These are phyloP conservation scores for Sugiyamaella xylanicola DNA, from an alignment of 1,139 yeast genomes.

Conservation along the genomic window DNA sequence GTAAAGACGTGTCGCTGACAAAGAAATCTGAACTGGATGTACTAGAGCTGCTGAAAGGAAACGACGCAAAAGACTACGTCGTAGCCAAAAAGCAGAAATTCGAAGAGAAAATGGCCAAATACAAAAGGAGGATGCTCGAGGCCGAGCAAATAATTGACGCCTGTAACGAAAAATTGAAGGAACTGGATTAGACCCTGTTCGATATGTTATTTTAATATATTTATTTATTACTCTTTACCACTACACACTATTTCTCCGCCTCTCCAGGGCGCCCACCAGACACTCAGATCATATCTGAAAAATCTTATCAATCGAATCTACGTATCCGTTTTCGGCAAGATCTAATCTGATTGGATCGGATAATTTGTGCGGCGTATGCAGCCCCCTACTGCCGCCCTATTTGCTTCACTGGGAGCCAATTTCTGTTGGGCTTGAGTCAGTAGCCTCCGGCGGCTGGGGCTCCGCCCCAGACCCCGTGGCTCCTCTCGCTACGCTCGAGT, in stretches of 20 bases:
- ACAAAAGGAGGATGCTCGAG: constrained; percentile 32
- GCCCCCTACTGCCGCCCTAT: no score
- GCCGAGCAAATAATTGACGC: constrained; percentile 35
- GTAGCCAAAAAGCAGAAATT: constrained; percentile 39
- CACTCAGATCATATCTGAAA: constrained; percentile 5
- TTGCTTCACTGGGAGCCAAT: no score
- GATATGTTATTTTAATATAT: background rate
- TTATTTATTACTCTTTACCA: background rate
- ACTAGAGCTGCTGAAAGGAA: constrained; percentile 35
- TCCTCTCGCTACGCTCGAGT: constrained; percentile 5
- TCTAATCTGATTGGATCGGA: constrained; percentile 14
- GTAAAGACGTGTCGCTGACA: background rate
- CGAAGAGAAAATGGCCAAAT: constrained; percentile 38
- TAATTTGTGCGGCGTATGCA: background rate
- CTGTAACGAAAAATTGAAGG: constrained; percentile 37
- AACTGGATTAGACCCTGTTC: constrained; percentile 11
- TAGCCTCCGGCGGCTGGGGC: constrained; percentile 11
- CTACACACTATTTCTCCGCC: background rate
- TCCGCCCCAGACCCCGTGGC: constrained; percentile 1
- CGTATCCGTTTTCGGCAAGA: constrained; percentile 14
- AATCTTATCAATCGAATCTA: constrained; percentile 17
- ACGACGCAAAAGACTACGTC: constrained; percentile 39
- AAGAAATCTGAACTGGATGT: constrained; percentile 30
- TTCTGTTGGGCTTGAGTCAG: no score
- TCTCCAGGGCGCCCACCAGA: no score